phyloP scores from a whole-genome alignment of 768 basidiomycete species.

The Lactarius indigo region DNA sequence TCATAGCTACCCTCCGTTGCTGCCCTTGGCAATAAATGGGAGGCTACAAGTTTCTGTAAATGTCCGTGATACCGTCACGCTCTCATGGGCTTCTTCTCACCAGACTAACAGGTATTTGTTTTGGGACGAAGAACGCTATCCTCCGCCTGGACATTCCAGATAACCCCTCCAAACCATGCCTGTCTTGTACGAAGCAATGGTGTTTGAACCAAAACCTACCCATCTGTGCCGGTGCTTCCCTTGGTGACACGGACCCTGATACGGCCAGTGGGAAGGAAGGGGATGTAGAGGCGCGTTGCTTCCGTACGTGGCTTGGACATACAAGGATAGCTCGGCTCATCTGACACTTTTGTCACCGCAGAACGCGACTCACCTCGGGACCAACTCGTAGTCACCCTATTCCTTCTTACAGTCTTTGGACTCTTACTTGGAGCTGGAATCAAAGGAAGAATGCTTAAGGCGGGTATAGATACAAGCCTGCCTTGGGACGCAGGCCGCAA shows the following conservation, averaged over 20 bases:
- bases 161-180: slow-evolving; percentile 84
- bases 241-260: slow-evolving; percentile 88
- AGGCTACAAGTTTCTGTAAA: slow-evolving; percentile 90
- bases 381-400: slow-evolving; percentile 88
- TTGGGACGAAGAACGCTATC: slow-evolving; percentile 82
- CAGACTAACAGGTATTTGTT: slow-evolving; percentile 74
- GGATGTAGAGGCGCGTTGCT: slow-evolving; percentile 93
- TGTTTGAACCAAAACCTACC: slow-evolving; percentile 87
- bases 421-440: slow-evolving; percentile 81
- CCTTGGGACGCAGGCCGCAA: slow-evolving; percentile 61
- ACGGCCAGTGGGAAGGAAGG: slow-evolving; percentile 94
- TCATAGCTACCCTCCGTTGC: slow-evolving; percentile 40
- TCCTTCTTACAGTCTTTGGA: slow-evolving; percentile 83
- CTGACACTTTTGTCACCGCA: slow-evolving; percentile 35
- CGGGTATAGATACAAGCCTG: slow-evolving; percentile 61
- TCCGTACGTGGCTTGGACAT: slow-evolving; percentile 55
- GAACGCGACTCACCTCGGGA: slow-evolving; percentile 96
- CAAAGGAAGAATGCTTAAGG: slow-evolving; percentile 76
- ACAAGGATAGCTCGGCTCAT: background rate
- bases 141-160: slow-evolving; percentile 76
- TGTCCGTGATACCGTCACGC: slow-evolving; percentile 43
- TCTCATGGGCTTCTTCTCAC: slow-evolving; percentile 2
- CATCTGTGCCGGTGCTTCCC: slow-evolving; percentile 74
- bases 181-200: slow-evolving; percentile 94
- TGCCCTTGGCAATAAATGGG: slow-evolving; percentile 65